Percentiles rank a stretch among this genome's conserved stretches.
Evolutionary conservation across 495 filamentous ascomycete species (phyloP).

Genomic region (Letharia columbiana): DNA sequence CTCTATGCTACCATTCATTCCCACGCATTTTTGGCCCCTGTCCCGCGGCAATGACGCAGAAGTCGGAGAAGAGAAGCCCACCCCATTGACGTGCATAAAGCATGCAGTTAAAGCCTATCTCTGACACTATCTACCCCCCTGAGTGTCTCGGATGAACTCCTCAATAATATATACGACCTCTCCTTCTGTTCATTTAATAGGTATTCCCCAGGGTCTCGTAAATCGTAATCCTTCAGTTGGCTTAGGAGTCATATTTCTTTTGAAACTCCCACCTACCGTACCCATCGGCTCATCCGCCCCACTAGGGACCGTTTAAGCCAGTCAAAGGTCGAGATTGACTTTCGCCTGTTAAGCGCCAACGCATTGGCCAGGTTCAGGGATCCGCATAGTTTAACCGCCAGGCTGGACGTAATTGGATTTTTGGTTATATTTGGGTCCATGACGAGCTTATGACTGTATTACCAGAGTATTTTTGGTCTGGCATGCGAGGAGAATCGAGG

Average conservation of each 20-base stretch:
- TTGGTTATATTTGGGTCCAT: conserved; percentile 7
- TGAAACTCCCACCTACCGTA: too few species aligned
- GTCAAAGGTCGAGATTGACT: background rate
- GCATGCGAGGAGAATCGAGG: too few species aligned
- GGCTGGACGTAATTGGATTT: conserved; percentile 2
- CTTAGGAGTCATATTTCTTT: conserved; percentile 13
- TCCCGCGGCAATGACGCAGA: background rate
- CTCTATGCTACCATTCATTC: too few species aligned
- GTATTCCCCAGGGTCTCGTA: background rate
- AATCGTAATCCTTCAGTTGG: background rate
- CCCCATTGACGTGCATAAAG: background rate
- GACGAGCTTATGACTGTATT: background rate
- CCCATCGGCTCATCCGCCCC: conserved; percentile 10
- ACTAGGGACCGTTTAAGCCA: conserved; percentile 5
- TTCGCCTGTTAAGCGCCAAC: conserved; percentile 20
- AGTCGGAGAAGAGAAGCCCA: background rate
- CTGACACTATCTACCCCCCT: background rate
- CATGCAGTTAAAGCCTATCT: conserved; percentile 4
- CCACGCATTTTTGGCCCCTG: background rate
- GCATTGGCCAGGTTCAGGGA: conserved; percentile 11
- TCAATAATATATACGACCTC: too few species aligned
- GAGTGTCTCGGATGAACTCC: background rate
- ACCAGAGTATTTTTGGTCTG: too few species aligned
- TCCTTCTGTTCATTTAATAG: too few species aligned
- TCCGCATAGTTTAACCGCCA: conserved; percentile 11